These are phyloP conservation scores for Schwanniomyces yamadae DNA, from an alignment of 805 yeast genomes.

Conservation along the genomic window DNA sequence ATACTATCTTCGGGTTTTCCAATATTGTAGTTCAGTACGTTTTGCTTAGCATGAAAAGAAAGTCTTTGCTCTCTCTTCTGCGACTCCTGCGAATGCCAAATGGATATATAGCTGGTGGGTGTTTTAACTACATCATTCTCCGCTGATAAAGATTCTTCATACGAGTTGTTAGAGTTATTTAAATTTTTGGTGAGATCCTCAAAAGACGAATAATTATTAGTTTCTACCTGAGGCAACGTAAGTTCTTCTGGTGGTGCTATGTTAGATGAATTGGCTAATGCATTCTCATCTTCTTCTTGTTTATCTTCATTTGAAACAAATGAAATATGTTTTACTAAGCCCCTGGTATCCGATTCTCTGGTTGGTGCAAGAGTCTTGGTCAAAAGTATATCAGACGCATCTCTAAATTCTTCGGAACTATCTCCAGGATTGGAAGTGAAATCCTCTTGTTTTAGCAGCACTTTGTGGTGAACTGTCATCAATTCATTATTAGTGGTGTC, in stretches of 20 bases:
- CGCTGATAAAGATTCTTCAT: conserved; percentile 42
- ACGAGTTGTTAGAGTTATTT: conserved; percentile 19
- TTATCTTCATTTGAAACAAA: neutral
- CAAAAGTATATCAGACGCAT: conserved; percentile 20
- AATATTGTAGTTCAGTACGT: neutral
- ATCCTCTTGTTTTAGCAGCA: neutral
- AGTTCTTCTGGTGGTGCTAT: conserved; percentile 35
- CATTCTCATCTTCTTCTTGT: conserved; percentile 17
- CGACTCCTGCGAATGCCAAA: conserved; percentile 42
- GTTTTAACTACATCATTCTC: conserved; percentile 36
- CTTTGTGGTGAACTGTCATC: conserved; percentile 4
- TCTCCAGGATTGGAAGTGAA: neutral
- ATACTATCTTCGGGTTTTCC: neutral
- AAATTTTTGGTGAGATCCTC: conserved; percentile 36
- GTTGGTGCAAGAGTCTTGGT: conserved; percentile 20
- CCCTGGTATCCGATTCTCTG: conserved; percentile 4
- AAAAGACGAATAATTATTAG: conserved; percentile 39
- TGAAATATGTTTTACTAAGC: conserved; percentile 1
- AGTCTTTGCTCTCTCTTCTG: conserved; percentile 6
- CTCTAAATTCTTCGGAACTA: conserved; percentile 11
- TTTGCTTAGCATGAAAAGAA: conserved; percentile 1
- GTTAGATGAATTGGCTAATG: conserved; percentile 45
- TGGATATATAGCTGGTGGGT: conserved; percentile 32
- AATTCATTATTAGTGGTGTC: conserved; percentile 24
- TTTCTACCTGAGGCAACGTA: conserved; percentile 41